These are phyloP conservation scores for Fraxinus xanthoxyloides DNA, from an alignment of 305 asterid genomes.

Conservation along the genomic window DNA sequence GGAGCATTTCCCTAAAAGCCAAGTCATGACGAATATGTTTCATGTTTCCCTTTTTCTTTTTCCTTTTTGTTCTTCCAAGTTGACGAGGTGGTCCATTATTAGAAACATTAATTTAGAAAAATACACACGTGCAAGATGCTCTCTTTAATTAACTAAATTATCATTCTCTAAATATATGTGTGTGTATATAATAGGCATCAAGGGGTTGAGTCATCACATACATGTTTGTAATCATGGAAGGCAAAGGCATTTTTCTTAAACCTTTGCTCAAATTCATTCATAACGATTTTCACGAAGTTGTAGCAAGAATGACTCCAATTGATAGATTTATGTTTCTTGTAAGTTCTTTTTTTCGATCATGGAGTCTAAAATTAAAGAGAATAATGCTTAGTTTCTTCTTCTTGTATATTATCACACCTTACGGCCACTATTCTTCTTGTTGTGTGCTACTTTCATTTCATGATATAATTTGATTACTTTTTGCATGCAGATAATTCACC, in stretches of 20 bases:
- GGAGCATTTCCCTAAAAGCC: too few species aligned
- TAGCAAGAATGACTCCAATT: constrained; percentile 39
- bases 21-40: too few species aligned
- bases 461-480: too few species aligned
- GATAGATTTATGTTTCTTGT: constrained; percentile 51
- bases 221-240: constrained; percentile 24
- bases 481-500: constrained; percentile 42
- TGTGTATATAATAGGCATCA: neutral
- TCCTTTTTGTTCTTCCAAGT: neutral
- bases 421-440: too few species aligned
- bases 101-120: neutral
- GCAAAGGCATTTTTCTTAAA: constrained; percentile 22
- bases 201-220: neutral
- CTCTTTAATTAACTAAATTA: neutral
- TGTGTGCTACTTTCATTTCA: neutral
- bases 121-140: neutral
- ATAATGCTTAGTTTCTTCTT: too few species aligned
- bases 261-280: constrained; percentile 38
- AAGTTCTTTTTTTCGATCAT: neutral
- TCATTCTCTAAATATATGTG: neutral
- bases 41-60: too few species aligned
- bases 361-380: neutral
- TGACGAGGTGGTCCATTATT: neutral
- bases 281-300: constrained; percentile 39
- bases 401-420: too few species aligned